phyloP scores from a whole-genome alignment of 176 grass and related monocot genomes.

The barley (Hordeum vulgare) region DNA sequence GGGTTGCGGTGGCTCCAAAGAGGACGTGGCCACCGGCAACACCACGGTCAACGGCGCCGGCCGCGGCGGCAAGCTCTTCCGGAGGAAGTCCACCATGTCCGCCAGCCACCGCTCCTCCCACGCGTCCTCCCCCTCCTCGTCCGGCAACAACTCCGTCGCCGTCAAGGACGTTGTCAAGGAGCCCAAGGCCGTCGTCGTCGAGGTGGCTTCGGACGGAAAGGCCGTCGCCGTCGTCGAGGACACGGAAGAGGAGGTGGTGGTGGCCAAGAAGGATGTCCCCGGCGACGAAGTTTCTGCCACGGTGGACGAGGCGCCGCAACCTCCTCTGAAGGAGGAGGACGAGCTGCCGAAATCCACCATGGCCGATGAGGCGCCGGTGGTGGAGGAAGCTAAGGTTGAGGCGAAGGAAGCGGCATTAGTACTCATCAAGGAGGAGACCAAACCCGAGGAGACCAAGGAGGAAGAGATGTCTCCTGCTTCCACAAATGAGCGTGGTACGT shows the following conservation, averaged over 20 bases:
- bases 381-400: background rate
- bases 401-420: background rate
- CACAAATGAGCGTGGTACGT: background rate
- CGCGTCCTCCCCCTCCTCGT: background rate
- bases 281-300: background rate
- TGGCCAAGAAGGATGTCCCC: background rate
- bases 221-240: background rate
- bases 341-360: slow-evolving; percentile 28
- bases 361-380: background rate
- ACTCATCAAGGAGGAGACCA: background rate
- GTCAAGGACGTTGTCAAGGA: slow-evolving; percentile 12
- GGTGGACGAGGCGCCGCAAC: background rate
- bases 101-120: background rate
- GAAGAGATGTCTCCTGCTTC: background rate
- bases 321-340: background rate
- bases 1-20: slow-evolving; percentile 89
- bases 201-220: background rate
- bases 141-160: background rate
- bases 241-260: background rate
- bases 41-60: slow-evolving; percentile 8
- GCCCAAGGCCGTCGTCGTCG: background rate
- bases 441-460: background rate
- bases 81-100: slow-evolving; percentile 41
- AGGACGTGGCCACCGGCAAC: slow-evolving; percentile 78
- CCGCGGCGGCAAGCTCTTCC: slow-evolving; percentile 29